A percentile compares a stretch with the other conserved stretches of the same genome.
Evolutionary conservation across 1,284 basidiomycete genomes (phyloP).

Genomic region (Apiotrichum gamsii): DNA sequence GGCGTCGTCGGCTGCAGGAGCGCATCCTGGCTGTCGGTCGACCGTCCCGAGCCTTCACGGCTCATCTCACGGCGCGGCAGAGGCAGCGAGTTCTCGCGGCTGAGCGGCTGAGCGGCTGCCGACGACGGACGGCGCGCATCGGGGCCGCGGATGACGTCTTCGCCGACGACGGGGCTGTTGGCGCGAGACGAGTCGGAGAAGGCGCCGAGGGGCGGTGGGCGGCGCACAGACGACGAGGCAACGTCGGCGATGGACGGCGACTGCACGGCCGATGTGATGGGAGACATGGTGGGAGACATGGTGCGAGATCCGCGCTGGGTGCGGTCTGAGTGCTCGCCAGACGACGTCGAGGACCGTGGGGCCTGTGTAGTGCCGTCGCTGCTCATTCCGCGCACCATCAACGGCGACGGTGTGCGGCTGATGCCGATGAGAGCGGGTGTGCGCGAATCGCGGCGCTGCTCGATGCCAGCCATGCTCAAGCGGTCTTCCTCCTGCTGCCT

Average conservation of each 20-base stretch:
- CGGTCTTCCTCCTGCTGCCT: constrained; percentile 33
- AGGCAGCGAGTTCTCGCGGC: not conserved
- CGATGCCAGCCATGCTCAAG: constrained; percentile 27
- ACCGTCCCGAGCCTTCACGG: constrained; percentile 16
- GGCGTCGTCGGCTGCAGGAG: constrained; percentile 13
- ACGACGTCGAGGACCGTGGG: constrained; percentile 5
- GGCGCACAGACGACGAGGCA: constrained; percentile 18
- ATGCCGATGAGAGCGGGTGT: constrained; percentile 11
- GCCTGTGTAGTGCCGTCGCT: not conserved
- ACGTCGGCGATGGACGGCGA: not conserved
- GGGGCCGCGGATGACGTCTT: constrained; percentile 8
- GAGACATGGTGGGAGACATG: too few relatives aligned
- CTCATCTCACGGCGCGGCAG: not conserved
- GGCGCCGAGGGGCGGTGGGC: constrained; percentile 23
- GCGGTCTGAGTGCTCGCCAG: too few relatives aligned
- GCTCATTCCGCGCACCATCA: constrained; percentile 11
- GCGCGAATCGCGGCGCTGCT: constrained; percentile 24
- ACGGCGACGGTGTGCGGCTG: constrained; percentile 27
- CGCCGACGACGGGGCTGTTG: constrained; percentile 1
- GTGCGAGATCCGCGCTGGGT: constrained; percentile 10
- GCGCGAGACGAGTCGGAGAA: constrained; percentile 6
- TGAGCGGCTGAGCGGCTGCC: not conserved
- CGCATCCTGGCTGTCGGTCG: constrained; percentile 23
- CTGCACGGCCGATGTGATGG: too few relatives aligned
- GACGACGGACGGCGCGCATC: constrained; percentile 7